phyloP scores from a whole-genome alignment of 177 flowering plant species.

The Tripterygium wilfordii region DNA sequence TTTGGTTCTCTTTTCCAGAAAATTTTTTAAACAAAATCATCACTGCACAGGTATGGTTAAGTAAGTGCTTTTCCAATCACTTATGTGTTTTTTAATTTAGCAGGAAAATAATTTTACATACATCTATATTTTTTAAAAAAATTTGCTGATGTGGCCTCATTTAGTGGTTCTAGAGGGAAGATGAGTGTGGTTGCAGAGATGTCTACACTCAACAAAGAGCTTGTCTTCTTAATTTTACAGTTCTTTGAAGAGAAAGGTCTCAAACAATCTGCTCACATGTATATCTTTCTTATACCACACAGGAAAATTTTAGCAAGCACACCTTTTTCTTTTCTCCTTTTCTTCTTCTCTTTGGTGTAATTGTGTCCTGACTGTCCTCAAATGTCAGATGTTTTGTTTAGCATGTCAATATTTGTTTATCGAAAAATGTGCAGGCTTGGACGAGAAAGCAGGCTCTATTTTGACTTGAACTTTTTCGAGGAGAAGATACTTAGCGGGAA shows the following conservation, averaged over 20 bases:
- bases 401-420: background rate
- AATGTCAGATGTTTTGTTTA: background rate
- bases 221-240: slow-evolving; percentile 20
- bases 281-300: slow-evolving; percentile 1
- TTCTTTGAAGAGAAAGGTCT: slow-evolving; percentile 16
- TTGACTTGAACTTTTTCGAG: slow-evolving; percentile 47
- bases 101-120: too few species aligned
- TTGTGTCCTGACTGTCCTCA: too few species aligned
- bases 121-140: too few species aligned
- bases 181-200: slow-evolving; percentile 1
- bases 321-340: background rate
- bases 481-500: slow-evolving; percentile 31
- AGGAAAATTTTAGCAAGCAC: too few species aligned
- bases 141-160: background rate
- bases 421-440: slow-evolving; percentile 32
- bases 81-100: too few species aligned
- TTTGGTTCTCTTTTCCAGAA: too few species aligned
- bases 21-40: too few species aligned
- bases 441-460: slow-evolving; percentile 42
- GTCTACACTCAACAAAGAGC: slow-evolving; percentile 17
- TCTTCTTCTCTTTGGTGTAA: too few species aligned
- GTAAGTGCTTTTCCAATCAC: too few species aligned
- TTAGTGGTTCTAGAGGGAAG: slow-evolving; percentile 1
- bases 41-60: too few species aligned
- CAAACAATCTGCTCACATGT: slow-evolving; percentile 17